Conservation (phyloP, 495 filamentous ascomycete species). For the Penicillium egyptiacum region DNA sequence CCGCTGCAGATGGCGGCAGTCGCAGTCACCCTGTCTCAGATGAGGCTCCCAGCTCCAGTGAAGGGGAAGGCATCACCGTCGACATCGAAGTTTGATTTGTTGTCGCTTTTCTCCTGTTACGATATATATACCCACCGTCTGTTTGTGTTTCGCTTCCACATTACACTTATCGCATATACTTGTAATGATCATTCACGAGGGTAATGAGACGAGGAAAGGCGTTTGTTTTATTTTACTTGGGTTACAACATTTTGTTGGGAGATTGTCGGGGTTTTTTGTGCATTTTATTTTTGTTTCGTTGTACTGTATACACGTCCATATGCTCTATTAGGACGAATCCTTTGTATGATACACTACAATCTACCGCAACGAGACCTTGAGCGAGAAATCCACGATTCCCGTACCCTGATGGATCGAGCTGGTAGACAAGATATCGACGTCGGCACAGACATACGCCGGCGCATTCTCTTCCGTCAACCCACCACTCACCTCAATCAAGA, state of each 20-base stretch:
- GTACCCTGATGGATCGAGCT: conserved; percentile 97
- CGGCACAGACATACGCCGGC: conserved; percentile 72
- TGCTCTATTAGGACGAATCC: conserved; percentile 7
- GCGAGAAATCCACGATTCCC: conserved; percentile 87
- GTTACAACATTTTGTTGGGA: neutral
- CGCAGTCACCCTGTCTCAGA: conserved; percentile 21
- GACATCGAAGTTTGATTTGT: conserved; percentile 44
- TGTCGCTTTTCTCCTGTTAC: conserved; percentile 16
- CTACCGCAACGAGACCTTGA: conserved; percentile 69
- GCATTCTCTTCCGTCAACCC: conserved; percentile 87
- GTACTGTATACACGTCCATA: conserved; percentile 21
- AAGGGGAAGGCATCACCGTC: conserved; percentile 45
- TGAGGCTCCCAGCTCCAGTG: conserved; percentile 45
- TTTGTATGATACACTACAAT: conserved; percentile 15
- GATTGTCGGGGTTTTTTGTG: conserved; percentile 1
- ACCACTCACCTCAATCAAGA: conserved; percentile 88
- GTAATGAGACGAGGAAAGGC: conserved; percentile 19
- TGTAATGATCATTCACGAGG: conserved; percentile 24
- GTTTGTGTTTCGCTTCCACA: conserved; percentile 5
- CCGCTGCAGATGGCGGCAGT: conserved; percentile 15
- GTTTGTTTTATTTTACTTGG: conserved; percentile 9
- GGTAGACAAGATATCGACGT: conserved; percentile 92
- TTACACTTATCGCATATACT: conserved; percentile 17
- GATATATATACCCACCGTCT: conserved; percentile 24
- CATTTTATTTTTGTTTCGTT: conserved; percentile 7